phyloP scores from a whole-genome alignment of 306 rosid genomes.

The Glycyrrhiza uralensis region DNA sequence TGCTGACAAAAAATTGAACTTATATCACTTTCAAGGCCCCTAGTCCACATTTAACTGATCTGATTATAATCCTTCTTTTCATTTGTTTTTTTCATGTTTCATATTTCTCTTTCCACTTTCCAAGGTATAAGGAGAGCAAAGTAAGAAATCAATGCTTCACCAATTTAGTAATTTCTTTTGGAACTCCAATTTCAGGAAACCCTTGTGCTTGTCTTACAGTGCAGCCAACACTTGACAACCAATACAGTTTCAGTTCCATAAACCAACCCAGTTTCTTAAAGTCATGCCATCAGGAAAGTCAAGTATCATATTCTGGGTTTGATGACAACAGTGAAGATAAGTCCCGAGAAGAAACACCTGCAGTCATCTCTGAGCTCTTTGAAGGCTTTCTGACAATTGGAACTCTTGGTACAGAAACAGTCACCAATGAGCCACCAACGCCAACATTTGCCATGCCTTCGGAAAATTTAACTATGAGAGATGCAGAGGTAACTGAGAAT shows the following conservation, averaged over 20 bases:
- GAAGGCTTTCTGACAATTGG: constrained; percentile 91
- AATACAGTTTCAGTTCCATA: constrained; percentile 41
- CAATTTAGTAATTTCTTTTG: constrained; percentile 27
- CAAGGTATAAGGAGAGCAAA: constrained; percentile 15
- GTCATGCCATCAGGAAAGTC: constrained; percentile 40
- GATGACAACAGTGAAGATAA: constrained; percentile 34
- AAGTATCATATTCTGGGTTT: constrained; percentile 30
- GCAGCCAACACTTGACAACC: constrained; percentile 53
- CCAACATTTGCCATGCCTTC: constrained; percentile 72
- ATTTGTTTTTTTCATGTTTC: neutral
- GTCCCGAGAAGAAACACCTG: constrained; percentile 40
- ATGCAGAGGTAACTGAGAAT: constrained; percentile 57
- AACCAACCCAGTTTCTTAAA: constrained; percentile 38
- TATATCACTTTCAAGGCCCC: neutral
- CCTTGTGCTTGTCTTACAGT: constrained; percentile 56
- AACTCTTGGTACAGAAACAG: constrained; percentile 68
- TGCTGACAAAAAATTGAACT: neutral
- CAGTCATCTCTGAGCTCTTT: constrained; percentile 57
- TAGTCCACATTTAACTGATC: constrained; percentile 2
- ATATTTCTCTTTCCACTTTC: constrained; percentile 30
- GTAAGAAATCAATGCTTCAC: constrained; percentile 12
- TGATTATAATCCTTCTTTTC: neutral
- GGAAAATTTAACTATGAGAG: constrained; percentile 44
- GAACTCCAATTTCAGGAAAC: constrained; percentile 58
- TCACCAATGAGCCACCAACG: constrained; percentile 60